A percentile compares a stretch with the other conserved stretches of the same genome.
These are phyloP conservation scores for Exophiala bonariae DNA, from an alignment of 2,329 filamentous ascomycete species.

Conservation along the genomic window DNA sequence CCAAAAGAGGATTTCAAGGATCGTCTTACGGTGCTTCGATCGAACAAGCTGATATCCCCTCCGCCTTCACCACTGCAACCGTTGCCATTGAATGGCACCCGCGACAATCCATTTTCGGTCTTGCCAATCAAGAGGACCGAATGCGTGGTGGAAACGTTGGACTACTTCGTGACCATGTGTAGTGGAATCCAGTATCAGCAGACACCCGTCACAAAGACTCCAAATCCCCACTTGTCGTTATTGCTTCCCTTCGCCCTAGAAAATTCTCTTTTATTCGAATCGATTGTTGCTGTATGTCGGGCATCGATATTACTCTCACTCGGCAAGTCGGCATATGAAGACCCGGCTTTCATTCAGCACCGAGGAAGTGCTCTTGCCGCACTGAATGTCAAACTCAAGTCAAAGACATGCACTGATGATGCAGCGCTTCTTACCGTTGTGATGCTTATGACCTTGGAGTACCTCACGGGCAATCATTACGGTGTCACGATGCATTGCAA, in stretches of 20 bases:
- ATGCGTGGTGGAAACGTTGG: constrained; percentile 18
- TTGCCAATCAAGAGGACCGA: constrained; percentile 23
- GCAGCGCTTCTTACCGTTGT: constrained; percentile 21
- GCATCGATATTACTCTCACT: constrained; percentile 23
- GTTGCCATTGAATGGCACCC: constrained; percentile 20
- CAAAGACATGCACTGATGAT: constrained; percentile 15
- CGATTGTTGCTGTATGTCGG: constrained; percentile 25
- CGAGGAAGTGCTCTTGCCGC: constrained; percentile 23
- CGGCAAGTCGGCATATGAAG: constrained; percentile 19
- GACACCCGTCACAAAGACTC: constrained; percentile 2
- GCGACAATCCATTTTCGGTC: constrained; percentile 20
- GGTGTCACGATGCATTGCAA: constrained; percentile 23
- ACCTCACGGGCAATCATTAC: constrained; percentile 21
- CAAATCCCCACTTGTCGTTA: constrained; percentile 25
- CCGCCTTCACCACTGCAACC: constrained; percentile 16
- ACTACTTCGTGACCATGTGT: constrained; percentile 24
- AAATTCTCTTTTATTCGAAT: constrained; percentile 24
- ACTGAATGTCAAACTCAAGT: constrained; percentile 18
- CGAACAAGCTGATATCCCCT: neutral
- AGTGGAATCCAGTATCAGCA: constrained; percentile 6
- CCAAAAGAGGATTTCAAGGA: neutral
- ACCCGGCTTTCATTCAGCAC: constrained; percentile 24
- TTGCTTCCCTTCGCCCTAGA: constrained; percentile 25
- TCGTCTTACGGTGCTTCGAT: neutral
- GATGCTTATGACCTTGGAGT: constrained; percentile 27